Conservation (phyloP, 2,329 filamentous ascomycete genomes). For the Trichothecium roseum region DNA sequence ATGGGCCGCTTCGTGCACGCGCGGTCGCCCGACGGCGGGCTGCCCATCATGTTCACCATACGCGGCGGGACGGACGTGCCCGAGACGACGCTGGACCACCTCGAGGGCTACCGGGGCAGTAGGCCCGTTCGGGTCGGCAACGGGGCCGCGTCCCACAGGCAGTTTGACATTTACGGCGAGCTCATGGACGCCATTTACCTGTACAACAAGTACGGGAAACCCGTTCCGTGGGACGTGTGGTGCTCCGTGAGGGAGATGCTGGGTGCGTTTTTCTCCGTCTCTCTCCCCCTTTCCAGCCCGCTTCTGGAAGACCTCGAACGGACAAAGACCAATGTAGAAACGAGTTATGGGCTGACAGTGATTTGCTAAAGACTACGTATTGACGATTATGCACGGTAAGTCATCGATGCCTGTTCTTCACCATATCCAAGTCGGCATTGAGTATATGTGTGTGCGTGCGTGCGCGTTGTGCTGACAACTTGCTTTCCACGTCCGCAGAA, state of each 20-base stretch:
- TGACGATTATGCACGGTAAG: conserved; percentile 52
- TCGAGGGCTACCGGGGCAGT: conserved; percentile 64
- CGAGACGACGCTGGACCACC: conserved; percentile 56
- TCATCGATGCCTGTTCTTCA: too few species aligned
- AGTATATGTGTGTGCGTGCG: too few species aligned
- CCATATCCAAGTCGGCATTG: too few species aligned
- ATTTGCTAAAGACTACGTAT: conserved; percentile 53
- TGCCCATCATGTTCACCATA: conserved; percentile 79
- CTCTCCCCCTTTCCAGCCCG: neutral
- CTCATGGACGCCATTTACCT: conserved; percentile 69
- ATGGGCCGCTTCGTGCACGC: conserved; percentile 58
- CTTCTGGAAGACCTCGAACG: too few species aligned
- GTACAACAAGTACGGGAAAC: conserved; percentile 72
- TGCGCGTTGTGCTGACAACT: too few species aligned
- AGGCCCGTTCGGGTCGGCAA: conserved; percentile 68
- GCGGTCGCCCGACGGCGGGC: conserved; percentile 45
- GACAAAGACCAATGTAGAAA: too few species aligned
- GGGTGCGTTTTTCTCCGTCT: conserved; percentile 20
- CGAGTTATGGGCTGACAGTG: too few species aligned
- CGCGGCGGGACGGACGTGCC: conserved; percentile 65
- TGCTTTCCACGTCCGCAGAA: too few species aligned
- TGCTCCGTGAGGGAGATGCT: conserved; percentile 57
- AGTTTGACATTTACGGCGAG: conserved; percentile 73
- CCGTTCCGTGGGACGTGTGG: conserved; percentile 69
- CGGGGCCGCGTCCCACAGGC: conserved; percentile 63